These are phyloP conservation scores for Thamnidium elegans DNA, from an alignment of 192 early-diverging fungal species.

Conservation along the genomic window DNA sequence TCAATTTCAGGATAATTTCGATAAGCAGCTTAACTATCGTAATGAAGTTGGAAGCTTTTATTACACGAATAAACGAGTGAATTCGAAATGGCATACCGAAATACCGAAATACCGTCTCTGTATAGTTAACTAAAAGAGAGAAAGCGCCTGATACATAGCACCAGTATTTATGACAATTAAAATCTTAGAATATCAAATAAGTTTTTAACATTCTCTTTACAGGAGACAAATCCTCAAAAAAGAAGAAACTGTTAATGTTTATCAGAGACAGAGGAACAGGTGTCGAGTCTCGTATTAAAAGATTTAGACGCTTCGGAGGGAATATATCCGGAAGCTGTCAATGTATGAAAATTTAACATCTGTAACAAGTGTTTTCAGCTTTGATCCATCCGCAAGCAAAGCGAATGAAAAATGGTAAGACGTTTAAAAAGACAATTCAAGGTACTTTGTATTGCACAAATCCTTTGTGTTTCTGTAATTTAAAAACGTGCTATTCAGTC, in stretches of 20 bases:
- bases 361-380: neutral
- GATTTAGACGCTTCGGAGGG: neutral
- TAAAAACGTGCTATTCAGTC: neutral
- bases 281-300: neutral
- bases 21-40: too few species aligned
- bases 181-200: too few species aligned
- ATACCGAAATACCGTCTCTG: too few species aligned
- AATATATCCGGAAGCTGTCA: neutral
- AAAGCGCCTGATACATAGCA: too few species aligned
- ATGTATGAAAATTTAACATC: neutral
- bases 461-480: neutral
- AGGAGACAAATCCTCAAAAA: neutral
- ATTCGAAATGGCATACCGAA: too few species aligned
- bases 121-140: too few species aligned
- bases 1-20: too few species aligned
- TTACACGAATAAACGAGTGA: too few species aligned
- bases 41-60: too few species aligned
- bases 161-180: too few species aligned
- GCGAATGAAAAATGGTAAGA: neutral
- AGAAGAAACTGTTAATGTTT: neutral
- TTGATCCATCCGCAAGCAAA: neutral
- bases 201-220: too few species aligned
- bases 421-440: neutral
- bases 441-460: neutral
- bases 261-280: neutral